Conservation (phyloP, 495 filamentous ascomycete genomes). For the Rusavskia elegans region DNA sequence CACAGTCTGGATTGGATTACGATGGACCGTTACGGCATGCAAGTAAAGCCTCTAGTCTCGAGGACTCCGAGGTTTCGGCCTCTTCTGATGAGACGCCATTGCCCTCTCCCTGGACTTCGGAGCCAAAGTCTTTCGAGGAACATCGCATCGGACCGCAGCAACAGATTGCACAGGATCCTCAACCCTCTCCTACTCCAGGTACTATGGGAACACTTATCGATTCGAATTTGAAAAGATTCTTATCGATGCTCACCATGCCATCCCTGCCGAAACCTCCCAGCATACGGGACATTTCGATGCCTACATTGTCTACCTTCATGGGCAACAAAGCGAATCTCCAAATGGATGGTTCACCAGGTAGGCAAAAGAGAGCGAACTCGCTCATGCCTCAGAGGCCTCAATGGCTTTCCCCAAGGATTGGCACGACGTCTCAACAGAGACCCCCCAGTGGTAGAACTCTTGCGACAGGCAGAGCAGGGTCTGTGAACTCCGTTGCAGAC, state of each 20-base stretch:
- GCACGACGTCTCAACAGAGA: no score
- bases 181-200: conserved; percentile 29
- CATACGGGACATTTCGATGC: conserved; percentile 15
- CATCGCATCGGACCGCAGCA: conserved; percentile 18
- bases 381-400: conserved; percentile 4
- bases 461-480: no score
- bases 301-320: conserved; percentile 3
- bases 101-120: conserved; percentile 1
- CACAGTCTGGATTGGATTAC: background rate
- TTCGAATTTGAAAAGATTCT: conserved; percentile 12
- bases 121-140: conserved; percentile 6
- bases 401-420: conserved; percentile 16
- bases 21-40: background rate
- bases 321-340: background rate
- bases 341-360: background rate
- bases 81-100: background rate
- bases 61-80: background rate
- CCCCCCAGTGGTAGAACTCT: no score
- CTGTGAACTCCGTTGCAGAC: no score
- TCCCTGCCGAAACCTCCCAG: conserved; percentile 33
- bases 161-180: conserved; percentile 13
- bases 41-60: background rate
- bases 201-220: conserved; percentile 24
- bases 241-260: conserved; percentile 20
- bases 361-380: background rate